Conservation (phyloP, 108 stramenopile genomes). For the Stephanodiscus minutulus region DNA sequence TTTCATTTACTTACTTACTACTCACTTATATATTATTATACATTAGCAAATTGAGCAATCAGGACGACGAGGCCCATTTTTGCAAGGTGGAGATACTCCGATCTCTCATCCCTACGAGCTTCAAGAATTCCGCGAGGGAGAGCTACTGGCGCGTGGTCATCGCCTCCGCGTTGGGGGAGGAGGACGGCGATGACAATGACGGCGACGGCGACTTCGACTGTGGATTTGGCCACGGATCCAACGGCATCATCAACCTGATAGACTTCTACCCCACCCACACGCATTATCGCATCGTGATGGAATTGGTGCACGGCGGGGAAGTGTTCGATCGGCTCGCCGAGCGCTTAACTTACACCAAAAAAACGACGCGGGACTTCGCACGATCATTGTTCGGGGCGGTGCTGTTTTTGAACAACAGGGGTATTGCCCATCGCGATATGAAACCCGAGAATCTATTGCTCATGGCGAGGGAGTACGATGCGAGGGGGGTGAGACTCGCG, state of each 20-base stretch:
- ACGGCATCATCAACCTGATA: conserved; percentile 70
- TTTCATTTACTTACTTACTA: too few relatives aligned
- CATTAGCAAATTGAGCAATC: conserved; percentile 43
- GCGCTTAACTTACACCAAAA: conserved; percentile 82
- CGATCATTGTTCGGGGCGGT: conserved; percentile 69
- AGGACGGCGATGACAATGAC: not conserved
- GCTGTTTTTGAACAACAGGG: conserved; percentile 66
- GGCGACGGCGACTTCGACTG: conserved; percentile 4
- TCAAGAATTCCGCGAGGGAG: not conserved
- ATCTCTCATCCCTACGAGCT: conserved; percentile 26
- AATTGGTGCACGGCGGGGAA: conserved; percentile 91
- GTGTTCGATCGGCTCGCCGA: conserved; percentile 92
- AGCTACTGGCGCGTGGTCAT: not conserved
- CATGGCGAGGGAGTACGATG: conserved; percentile 62
- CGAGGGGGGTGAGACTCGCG: conserved; percentile 81
- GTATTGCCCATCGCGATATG: conserved; percentile 91
- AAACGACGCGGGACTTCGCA: conserved; percentile 80
- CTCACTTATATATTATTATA: too few relatives aligned
- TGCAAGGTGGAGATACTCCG: conserved; percentile 67
- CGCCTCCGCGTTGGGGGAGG: too few relatives aligned
- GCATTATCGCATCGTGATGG: conserved; percentile 85
- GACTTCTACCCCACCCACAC: conserved; percentile 81
- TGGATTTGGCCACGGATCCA: conserved; percentile 28
- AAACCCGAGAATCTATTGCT: conserved; percentile 94
- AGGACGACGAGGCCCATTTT: conserved; percentile 62